Evolutionary conservation across 129 eudicot genomes (phyloP).

Genomic region (Solidago caesia): DNA sequence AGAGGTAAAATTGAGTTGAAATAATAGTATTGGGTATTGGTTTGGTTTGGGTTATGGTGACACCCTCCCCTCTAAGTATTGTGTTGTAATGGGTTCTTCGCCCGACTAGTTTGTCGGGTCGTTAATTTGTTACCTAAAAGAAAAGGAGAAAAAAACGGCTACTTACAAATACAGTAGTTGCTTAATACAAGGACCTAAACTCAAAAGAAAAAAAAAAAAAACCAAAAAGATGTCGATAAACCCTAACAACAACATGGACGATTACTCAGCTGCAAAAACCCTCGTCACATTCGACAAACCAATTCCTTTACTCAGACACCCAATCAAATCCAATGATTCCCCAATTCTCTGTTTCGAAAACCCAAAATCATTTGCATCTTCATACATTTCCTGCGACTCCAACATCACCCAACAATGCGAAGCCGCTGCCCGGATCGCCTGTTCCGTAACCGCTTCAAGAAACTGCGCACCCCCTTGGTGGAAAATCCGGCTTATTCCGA

Average conservation of each 20-base stretch:
- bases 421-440: conserved; percentile 66
- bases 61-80: too few species aligned
- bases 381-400: conserved; percentile 46
- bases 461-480: conserved; percentile 76
- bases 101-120: too few species aligned
- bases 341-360: conserved; percentile 50
- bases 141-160: too few species aligned
- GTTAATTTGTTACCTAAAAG: too few species aligned
- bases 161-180: too few species aligned
- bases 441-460: conserved; percentile 67
- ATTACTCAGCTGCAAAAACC: conserved; percentile 65
- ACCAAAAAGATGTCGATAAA: background rate
- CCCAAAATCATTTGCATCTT: conserved; percentile 52
- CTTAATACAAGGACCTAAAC: too few species aligned
- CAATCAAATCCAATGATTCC: conserved; percentile 49
- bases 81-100: too few species aligned
- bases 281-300: conserved; percentile 54
- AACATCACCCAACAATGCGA: conserved; percentile 62
- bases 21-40: too few species aligned
- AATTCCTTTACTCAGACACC: conserved; percentile 60
- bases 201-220: too few species aligned
- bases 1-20: too few species aligned
- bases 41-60: too few species aligned
- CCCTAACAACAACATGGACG: conserved; percentile 26
- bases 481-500: conserved; percentile 34